A percentile compares a stretch with the other conserved stretches of the same genome.
These are phyloP conservation scores for Alternaria arbusti DNA, from an alignment of 2,329 filamentous ascomycete genomes.

Conservation along the genomic window DNA sequence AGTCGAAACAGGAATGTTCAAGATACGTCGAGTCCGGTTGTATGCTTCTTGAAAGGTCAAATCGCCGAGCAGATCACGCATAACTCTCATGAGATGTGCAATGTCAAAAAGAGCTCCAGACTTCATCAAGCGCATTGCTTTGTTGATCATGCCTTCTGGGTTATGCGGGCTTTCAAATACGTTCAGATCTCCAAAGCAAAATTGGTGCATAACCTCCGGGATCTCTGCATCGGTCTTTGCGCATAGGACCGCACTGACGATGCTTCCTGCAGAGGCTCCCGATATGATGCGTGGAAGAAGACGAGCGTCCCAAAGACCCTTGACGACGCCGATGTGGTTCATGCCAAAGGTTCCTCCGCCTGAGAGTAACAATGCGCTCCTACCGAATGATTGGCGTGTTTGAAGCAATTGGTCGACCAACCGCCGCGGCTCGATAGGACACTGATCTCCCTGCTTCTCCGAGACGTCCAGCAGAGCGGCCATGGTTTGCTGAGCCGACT, in stretches of 20 bases:
- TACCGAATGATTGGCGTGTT: conserved; percentile 81
- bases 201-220: conserved; percentile 69
- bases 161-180: conserved; percentile 74
- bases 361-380: conserved; percentile 81
- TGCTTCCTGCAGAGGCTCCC: conserved; percentile 85
- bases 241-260: conserved; percentile 82
- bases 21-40: conserved; percentile 87
- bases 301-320: conserved; percentile 75
- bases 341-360: conserved; percentile 91
- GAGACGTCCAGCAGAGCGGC: conserved; percentile 70
- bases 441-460: conserved; percentile 55
- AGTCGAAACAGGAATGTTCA: conserved; percentile 93
- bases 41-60: conserved; percentile 96
- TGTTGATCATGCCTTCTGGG: conserved; percentile 69
- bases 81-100: conserved; percentile 77
- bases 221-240: conserved; percentile 80
- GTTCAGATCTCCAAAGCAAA: conserved; percentile 79
- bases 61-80: conserved; percentile 81
- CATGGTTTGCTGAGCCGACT: conserved; percentile 77
- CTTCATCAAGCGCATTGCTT: conserved; percentile 76
- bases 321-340: conserved; percentile 88
- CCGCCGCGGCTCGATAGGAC: conserved; percentile 64
- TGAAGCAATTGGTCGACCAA: conserved; percentile 73
- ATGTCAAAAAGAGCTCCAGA: conserved; percentile 87
- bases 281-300: conserved; percentile 86